Percentiles rank a stretch among this genome's conserved stretches.
Conservation (phyloP, 495 filamentous ascomycete species). For the Penicillium coprophilum region DNA sequence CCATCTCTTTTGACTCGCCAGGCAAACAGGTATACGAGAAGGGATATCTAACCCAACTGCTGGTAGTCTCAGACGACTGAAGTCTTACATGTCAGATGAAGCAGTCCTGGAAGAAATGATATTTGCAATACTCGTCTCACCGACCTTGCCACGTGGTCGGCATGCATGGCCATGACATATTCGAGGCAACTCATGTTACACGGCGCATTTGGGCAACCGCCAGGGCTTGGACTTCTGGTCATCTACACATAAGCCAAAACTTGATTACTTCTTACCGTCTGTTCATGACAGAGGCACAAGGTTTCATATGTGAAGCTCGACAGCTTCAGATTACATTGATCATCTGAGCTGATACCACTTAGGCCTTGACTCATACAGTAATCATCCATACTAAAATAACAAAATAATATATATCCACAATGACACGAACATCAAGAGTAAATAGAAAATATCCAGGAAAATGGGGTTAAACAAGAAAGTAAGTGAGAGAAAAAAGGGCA, state of each 20-base stretch:
- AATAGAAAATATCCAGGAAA: background rate
- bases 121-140: background rate
- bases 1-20: background rate
- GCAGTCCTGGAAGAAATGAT: background rate
- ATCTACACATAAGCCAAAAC: background rate
- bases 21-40: background rate
- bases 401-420: background rate
- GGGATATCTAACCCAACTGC: background rate
- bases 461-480: background rate
- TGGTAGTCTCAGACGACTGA: background rate
- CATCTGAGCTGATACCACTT: background rate
- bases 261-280: background rate
- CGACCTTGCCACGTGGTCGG: background rate
- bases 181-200: background rate
- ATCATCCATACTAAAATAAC: background rate
- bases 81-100: background rate
- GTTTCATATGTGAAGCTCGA: background rate
- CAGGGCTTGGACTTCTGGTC: background rate
- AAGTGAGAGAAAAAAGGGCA: conserved; percentile 3
- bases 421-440: background rate
- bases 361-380: background rate
- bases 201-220: background rate
- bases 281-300: background rate
- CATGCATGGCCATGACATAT: background rate
- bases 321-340: background rate